Base-by-base conservation (phyloP, 139 green algal genomes). In the Asterochloris erici region DNA sequence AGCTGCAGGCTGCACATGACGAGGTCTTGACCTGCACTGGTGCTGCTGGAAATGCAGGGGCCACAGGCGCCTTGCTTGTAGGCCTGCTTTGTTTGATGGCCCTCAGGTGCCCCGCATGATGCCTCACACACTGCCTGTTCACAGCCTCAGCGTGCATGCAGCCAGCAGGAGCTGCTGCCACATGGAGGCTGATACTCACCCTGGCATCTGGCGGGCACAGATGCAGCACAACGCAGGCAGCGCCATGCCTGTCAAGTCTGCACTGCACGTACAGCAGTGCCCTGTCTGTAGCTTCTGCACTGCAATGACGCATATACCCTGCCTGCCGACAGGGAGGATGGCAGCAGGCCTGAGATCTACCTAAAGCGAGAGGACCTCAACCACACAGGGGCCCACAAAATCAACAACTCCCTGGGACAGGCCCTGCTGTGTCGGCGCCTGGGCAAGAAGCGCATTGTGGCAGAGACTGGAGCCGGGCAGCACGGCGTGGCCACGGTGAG, bases 381-480 rank as follows among this genome's bases (percentile, higher is more conserved):
- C 87, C 97, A 99, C 92, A 99, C 97, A 0, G 97, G 97, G 28
- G 97, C 97, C 1, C 97, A 99, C 88, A 99, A 99, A 89, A 99
- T 99, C 90, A 99, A 99, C 91, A 99, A 99, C 88, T 96, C 95
- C 1, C 88, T 99, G 14, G 97, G 97, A 0, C 97, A 99, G 90
- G 96, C 91, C 19, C 84, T 98, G 81, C 89, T 98, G 79, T 97
- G 93, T 91, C 93, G 95, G 84, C 91, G 93, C 47, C 95, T 99
- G 91, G 91, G 91, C 78, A 99, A 99, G 91, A 89, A 96, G 85
- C 92, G 96, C 82, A 98, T 99, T 87, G 98, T 99, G 77, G 97
- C 97, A 19, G 97, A 99, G 90, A 99, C 97, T 11, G 97, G 97
- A 14, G 97, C 97, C 14, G 97, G 97, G 9, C 97, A 99, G 93